These are phyloP conservation scores for Penicillium sp. DNA, from an alignment of 2,329 filamentous ascomycete genomes.

Conservation along the genomic window DNA sequence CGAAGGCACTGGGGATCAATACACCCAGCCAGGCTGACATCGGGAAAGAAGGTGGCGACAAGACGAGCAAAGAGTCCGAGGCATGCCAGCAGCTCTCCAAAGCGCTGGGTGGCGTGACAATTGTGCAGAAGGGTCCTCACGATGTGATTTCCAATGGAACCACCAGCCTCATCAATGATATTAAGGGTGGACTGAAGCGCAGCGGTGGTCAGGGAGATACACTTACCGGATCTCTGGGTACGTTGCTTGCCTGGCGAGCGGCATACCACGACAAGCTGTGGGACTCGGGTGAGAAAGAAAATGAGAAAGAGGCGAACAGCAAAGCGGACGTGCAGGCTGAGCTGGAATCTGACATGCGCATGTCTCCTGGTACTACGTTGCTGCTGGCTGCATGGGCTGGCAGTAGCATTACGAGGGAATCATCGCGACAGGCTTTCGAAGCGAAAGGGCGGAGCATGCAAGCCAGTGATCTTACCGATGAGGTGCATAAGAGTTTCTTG, in stretches of 20 bases:
- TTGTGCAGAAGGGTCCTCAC: constrained; percentile 82
- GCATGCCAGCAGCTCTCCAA: constrained; percentile 70
- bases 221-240: constrained; percentile 83
- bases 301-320: constrained; percentile 31
- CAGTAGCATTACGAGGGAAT: constrained; percentile 84
- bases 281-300: constrained; percentile 50
- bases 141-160: constrained; percentile 83
- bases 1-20: constrained; percentile 71
- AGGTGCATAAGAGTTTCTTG: constrained; percentile 80
- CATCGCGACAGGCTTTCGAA: constrained; percentile 80
- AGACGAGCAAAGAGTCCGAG: constrained; percentile 52
- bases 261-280: constrained; percentile 84
- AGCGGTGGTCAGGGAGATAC: constrained; percentile 96
- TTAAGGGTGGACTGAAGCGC: constrained; percentile 80
- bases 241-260: constrained; percentile 82
- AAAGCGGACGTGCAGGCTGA: constrained; percentile 44
- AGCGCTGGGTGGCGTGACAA: constrained; percentile 81
- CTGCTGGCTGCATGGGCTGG: constrained; percentile 83
- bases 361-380: constrained; percentile 62
- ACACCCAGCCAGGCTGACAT: constrained; percentile 41
- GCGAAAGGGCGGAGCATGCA: constrained; percentile 86
- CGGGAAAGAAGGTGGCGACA: constrained; percentile 38
- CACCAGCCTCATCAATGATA: constrained; percentile 72
- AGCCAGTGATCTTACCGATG: constrained; percentile 87
- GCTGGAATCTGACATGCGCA: constrained; percentile 50